Evolutionary conservation across 257 asterid genomes (phyloP), one percentile per base, ranked within the genome.

Genomic region (Solanum ahanhuiri): DNA sequence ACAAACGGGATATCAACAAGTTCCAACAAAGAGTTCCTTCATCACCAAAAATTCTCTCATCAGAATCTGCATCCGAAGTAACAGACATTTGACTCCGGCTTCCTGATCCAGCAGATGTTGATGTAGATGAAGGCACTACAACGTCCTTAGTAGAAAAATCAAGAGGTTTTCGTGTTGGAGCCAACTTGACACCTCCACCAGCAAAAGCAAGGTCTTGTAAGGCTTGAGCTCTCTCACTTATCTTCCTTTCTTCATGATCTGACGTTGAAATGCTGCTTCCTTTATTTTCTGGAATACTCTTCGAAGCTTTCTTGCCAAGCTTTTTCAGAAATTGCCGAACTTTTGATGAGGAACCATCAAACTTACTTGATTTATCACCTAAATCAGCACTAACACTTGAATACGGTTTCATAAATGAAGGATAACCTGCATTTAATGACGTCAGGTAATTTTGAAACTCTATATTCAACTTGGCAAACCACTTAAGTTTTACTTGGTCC

Each of bases 1-100:
- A 96, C 85, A 96, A 84, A 60, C 99, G 92, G 31, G 98, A 93
- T 82, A 96, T 84, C 84, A 95, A 34, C 90, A 96, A 88, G 89
- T 94, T 96, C 91, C 95, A 92, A 91, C 98, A 95, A 63, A 92
- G 90, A 20, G 98, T 87, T 83, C 98, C 99, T 91, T 94, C 98
- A 85, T 95, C 96, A 67, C 90, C 88, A 54, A 87, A 83, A 86
- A 83, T 85, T 85, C 88, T 93, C 86, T 88, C 91, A 89, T 90
- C 93, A 85, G 93, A 88, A 79, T 91, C 98, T 45, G 85, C 89
- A 81, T 92, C 94, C 81, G 96, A 88, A 83, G 85, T 60, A 89
- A 90, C 93, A 87, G 87, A 87, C n/a, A 22, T 92, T 94, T 81
- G 91, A 90, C 72, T 85, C 85, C 12, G 91, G 90, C 86, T 87